Percentiles rank a stretch among this genome's conserved stretches.
Conservation (phyloP, 306 rosid species). For the Citrullus amarus region DNA sequence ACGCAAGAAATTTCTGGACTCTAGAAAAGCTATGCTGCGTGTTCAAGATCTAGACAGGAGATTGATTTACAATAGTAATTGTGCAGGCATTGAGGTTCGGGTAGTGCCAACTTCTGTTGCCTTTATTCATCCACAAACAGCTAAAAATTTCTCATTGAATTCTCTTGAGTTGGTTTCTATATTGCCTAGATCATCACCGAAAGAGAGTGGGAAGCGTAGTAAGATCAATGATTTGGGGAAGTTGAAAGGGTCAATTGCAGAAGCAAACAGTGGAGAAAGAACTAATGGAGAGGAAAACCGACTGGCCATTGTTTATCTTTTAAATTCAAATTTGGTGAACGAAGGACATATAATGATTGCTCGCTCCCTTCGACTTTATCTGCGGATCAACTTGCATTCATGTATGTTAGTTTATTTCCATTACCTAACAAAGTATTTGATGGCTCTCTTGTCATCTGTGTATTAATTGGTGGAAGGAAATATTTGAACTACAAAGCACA, state of each 20-base stretch:
- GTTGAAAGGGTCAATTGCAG: slow-evolving; percentile 35
- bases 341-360: slow-evolving; percentile 86
- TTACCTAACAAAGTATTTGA: slow-evolving; percentile 4
- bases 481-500: background rate
- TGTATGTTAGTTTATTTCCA: slow-evolving; percentile 40
- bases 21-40: slow-evolving; percentile 56
- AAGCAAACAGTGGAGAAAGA: slow-evolving; percentile 26
- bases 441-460: background rate
- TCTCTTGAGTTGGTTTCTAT: slow-evolving; percentile 59
- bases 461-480: background rate
- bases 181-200: slow-evolving; percentile 40
- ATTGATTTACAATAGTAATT: slow-evolving; percentile 29
- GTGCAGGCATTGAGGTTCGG: slow-evolving; percentile 45
- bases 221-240: slow-evolving; percentile 35
- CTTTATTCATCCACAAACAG: slow-evolving; percentile 77
- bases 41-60: slow-evolving; percentile 50
- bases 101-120: slow-evolving; percentile 74
- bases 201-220: slow-evolving; percentile 30
- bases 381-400: slow-evolving; percentile 70
- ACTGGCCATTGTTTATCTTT: slow-evolving; percentile 48
- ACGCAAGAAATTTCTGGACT: slow-evolving; percentile 36
- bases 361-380: slow-evolving; percentile 59
- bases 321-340: slow-evolving; percentile 68
- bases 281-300: slow-evolving; percentile 32
- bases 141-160: slow-evolving; percentile 41